These are phyloP conservation scores for Silene conica DNA, from an alignment of 148 eudicot species.

Conservation along the genomic window DNA sequence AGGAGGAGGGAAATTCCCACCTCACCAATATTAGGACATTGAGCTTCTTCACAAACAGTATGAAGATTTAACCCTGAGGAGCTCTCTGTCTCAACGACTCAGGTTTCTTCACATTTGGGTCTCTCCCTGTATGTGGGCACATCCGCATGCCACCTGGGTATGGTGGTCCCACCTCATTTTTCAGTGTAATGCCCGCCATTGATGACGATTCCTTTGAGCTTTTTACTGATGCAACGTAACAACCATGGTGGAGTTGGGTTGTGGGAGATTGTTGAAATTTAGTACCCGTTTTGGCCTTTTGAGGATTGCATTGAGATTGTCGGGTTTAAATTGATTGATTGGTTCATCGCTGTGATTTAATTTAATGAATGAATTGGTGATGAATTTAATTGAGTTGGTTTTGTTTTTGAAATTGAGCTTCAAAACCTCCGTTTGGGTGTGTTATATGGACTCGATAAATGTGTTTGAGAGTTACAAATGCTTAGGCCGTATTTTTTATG, in stretches of 20 bases:
- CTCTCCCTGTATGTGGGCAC: constrained; percentile 73
- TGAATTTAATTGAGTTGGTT: no score
- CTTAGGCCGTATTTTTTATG: no score
- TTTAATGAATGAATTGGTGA: no score
- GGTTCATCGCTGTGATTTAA: background rate
- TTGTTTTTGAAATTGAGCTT: no score
- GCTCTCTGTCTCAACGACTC: constrained; percentile 86
- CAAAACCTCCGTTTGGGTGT: no score
- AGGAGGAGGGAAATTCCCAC: constrained; percentile 14
- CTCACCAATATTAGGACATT: constrained; percentile 34
- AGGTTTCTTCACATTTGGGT: constrained; percentile 80
- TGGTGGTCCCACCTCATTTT: constrained; percentile 22
- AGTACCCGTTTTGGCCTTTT: background rate
- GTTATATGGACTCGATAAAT: no score
- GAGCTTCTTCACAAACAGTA: no score
- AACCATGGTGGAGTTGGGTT: background rate
- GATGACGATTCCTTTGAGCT: constrained; percentile 2
- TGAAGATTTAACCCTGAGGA: constrained; percentile 20
- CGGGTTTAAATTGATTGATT: background rate
- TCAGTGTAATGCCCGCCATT: background rate
- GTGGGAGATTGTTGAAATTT: background rate
- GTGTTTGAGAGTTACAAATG: no score
- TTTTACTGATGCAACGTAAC: background rate
- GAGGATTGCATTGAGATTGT: background rate
- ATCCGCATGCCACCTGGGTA: constrained; percentile 37